phyloP scores from a whole-genome alignment of 1,284 basidiomycete species.

The Trametes sp. region DNA sequence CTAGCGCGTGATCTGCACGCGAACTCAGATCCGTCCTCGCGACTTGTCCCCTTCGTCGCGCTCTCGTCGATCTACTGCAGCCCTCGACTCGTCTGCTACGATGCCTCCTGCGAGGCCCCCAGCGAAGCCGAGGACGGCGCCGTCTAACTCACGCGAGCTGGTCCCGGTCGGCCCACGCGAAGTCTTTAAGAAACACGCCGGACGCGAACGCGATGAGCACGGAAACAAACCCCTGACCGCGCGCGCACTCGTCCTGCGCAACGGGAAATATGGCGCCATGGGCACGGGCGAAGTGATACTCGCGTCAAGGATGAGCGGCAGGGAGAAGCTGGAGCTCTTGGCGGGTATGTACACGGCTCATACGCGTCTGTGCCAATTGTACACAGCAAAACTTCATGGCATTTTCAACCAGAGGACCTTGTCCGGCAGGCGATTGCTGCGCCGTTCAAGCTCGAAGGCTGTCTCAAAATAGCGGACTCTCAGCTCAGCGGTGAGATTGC shows the following conservation, averaged over 20 bases:
- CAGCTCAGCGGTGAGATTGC: slow-evolving; percentile 65
- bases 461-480: slow-evolving; percentile 70
- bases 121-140: slow-evolving; percentile 6
- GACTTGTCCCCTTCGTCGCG: too few relatives aligned
- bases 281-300: slow-evolving; percentile 72
- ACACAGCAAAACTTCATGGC: background rate
- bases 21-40: background rate
- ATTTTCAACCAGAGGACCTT: slow-evolving; percentile 63
- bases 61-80: too few relatives aligned
- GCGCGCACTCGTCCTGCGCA: slow-evolving; percentile 74
- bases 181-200: slow-evolving; percentile 49
- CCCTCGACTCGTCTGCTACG: background rate
- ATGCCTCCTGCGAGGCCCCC: slow-evolving; percentile 27
- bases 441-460: slow-evolving; percentile 69
- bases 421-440: slow-evolving; percentile 64
- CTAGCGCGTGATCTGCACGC: background rate
- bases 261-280: slow-evolving; percentile 73
- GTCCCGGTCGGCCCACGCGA: slow-evolving; percentile 61
- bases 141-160: slow-evolving; percentile 48
- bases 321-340: slow-evolving; percentile 80
- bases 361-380: background rate
- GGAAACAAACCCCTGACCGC: slow-evolving; percentile 68
- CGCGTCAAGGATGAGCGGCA: slow-evolving; percentile 65
- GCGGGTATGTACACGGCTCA: slow-evolving; percentile 56
- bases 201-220: slow-evolving; percentile 50